These are phyloP conservation scores for Suillus luteus DNA, from an alignment of 768 basidiomycete genomes.

Conservation along the genomic window DNA sequence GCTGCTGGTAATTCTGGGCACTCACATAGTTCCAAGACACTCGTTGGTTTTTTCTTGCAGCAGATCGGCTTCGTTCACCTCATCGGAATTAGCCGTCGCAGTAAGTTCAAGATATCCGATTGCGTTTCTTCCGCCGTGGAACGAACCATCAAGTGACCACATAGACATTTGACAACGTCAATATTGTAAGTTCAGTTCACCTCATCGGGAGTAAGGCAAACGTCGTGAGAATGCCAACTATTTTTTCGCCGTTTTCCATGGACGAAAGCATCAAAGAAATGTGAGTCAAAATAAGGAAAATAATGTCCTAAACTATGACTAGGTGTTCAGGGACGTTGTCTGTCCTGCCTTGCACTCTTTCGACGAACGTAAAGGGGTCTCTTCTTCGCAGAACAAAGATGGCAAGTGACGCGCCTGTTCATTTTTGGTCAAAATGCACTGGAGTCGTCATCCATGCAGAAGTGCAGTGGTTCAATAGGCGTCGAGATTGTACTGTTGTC, in stretches of 20 bases:
- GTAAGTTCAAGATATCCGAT: not conserved
- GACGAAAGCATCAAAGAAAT: not conserved
- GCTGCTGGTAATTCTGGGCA: too few species aligned
- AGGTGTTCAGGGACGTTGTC: not conserved
- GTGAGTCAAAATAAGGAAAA: not conserved
- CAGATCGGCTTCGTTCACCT: not conserved
- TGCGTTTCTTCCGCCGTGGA: not conserved
- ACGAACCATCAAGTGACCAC: not conserved
- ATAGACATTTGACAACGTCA: not conserved
- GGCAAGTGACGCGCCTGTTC: not conserved
- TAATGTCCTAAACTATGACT: not conserved
- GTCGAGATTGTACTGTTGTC: not conserved
- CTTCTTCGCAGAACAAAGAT: conserved; percentile 1
- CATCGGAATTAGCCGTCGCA: not conserved
- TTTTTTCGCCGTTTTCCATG: not conserved
- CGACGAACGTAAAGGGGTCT: not conserved
- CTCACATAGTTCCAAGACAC: not conserved
- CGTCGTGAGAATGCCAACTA: not conserved
- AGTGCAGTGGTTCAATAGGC: not conserved
- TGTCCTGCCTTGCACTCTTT: not conserved
- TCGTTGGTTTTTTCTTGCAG: not conserved
- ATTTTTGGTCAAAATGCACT: not conserved
- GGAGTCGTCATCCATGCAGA: not conserved
- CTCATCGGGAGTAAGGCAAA: not conserved
- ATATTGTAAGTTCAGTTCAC: not conserved